These are phyloP conservation scores for Pseudogymnoascus sp. DNA, from an alignment of 2,329 filamentous ascomycete species.

Conservation along the genomic window DNA sequence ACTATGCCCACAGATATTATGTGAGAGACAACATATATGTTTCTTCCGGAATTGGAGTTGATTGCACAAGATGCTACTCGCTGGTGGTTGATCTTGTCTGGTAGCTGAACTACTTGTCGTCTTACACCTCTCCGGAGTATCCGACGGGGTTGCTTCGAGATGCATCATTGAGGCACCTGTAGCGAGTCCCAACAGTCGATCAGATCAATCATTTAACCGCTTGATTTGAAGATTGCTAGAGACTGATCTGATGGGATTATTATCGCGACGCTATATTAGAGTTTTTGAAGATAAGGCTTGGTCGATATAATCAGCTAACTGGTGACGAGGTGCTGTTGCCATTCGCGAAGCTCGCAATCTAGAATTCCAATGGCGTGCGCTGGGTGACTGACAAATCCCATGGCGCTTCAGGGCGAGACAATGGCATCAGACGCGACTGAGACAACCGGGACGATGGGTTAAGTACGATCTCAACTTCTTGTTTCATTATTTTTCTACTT, in stretches of 20 bases:
- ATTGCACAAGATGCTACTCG: too few species aligned
- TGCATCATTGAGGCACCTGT: not conserved
- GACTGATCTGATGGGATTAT: not conserved
- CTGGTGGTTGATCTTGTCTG: not conserved
- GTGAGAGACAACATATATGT: too few species aligned
- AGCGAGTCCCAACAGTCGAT: not conserved
- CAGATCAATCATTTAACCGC: not conserved
- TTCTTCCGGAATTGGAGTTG: too few species aligned
- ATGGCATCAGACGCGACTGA: conserved; percentile 3
- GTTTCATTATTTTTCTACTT: not conserved
- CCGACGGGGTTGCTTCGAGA: not conserved
- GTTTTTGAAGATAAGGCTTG: not conserved
- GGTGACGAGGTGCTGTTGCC: not conserved
- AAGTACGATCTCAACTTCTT: not conserved
- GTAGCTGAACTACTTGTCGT: not conserved
- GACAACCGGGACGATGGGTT: not conserved
- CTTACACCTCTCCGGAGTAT: not conserved
- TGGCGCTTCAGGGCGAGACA: not conserved
- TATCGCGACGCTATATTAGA: not conserved
- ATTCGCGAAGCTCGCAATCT: not conserved
- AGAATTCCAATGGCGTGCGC: not conserved
- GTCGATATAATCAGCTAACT: not conserved
- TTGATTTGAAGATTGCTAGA: not conserved
- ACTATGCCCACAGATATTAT: too few species aligned
- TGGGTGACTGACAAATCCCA: not conserved